These are phyloP conservation scores for Rosa rugosa DNA, from an alignment of 306 rosid genomes.

Conservation along the genomic window DNA sequence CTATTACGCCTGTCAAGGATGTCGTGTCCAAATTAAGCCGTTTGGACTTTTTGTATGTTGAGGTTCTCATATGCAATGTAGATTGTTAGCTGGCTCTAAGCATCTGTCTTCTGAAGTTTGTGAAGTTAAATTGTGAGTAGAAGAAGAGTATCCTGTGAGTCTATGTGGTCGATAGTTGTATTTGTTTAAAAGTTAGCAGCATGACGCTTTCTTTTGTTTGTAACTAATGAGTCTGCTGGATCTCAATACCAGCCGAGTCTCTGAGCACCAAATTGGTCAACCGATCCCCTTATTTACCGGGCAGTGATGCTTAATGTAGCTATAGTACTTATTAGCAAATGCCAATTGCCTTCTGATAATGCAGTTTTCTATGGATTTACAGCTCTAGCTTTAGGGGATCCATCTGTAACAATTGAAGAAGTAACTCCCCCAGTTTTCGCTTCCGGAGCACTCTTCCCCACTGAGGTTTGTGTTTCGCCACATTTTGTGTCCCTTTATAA, in stretches of 20 bases:
- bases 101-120: not conserved
- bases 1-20: not conserved
- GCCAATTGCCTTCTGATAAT: conserved; percentile 21
- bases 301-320: not conserved
- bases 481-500: conserved; percentile 5
- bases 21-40: too few relatives aligned
- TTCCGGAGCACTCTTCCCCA: conserved; percentile 79
- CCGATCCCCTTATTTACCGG: not conserved
- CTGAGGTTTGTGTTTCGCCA: conserved; percentile 55
- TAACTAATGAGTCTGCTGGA: not conserved
- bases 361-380: conserved; percentile 38
- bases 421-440: conserved; percentile 73
- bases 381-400: conserved; percentile 92
- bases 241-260: not conserved
- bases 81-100: not conserved
- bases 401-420: conserved; percentile 71
- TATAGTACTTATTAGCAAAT: not conserved
- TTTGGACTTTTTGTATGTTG: not conserved
- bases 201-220: not conserved
- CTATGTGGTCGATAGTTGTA: not conserved
- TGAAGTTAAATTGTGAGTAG: not conserved
- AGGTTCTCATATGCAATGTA: not conserved
- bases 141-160: not conserved
- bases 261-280: not conserved
- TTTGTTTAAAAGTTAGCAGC: not conserved